Conservation (phyloP, 805 yeast genomes). For the Diddensiella caesifluorescens region DNA sequence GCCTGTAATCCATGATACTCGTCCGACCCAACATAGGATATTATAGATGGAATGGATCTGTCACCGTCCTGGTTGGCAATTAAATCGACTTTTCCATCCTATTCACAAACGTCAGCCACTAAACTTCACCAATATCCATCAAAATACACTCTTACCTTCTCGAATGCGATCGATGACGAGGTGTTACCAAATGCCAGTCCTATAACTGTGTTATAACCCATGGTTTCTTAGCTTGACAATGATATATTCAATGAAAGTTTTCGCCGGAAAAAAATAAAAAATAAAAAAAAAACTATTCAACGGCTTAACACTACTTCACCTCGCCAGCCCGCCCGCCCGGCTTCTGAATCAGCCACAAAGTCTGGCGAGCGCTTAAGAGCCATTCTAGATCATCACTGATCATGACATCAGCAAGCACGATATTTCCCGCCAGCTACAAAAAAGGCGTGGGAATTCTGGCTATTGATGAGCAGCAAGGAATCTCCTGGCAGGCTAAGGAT, state of each 20-base stretch:
- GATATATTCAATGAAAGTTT: background rate
- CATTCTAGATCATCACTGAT: no score
- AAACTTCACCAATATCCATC: background rate
- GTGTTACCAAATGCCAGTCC: constrained; percentile 98
- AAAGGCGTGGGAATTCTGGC: constrained; percentile 2
- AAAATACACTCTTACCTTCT: constrained; percentile 31
- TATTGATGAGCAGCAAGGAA: background rate
- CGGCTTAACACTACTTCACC: background rate
- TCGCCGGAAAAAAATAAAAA: constrained; percentile 1
- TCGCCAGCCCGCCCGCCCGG: background rate
- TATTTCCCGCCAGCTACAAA: constrained; percentile 8
- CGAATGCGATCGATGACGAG: constrained; percentile 88
- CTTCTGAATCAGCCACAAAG: background rate
- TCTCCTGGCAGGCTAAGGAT: background rate
- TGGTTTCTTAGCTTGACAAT: no score
- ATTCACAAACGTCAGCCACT: constrained; percentile 28
- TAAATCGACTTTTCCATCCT: constrained; percentile 91
- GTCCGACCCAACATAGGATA: constrained; percentile 88
- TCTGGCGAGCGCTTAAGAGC: no score
- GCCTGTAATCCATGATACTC: constrained; percentile 99
- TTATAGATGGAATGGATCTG: constrained; percentile 88
- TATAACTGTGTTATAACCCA: constrained; percentile 48
- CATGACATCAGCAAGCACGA: constrained; percentile 1
- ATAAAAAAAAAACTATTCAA: background rate
- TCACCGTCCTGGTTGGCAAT: constrained; percentile 99